A percentile compares a stretch with the other conserved stretches of the same genome.
phyloP scores from a whole-genome alignment of 2,329 filamentous ascomycete species.

The Fusarium ramigenum region DNA sequence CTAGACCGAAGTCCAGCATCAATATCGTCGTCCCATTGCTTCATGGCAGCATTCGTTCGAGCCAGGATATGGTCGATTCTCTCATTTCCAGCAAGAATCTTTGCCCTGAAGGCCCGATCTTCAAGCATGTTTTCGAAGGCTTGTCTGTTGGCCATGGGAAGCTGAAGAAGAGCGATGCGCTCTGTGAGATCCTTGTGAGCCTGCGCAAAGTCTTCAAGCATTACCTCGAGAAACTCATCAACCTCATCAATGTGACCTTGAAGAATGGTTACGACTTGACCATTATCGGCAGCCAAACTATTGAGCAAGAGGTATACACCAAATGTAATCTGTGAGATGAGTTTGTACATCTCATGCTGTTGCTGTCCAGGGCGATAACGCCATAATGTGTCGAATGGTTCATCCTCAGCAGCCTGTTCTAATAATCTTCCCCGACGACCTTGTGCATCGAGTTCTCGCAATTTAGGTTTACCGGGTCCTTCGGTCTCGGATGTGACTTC shows the following conservation, averaged over 20 bases:
- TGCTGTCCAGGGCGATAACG: slow-evolving; percentile 77
- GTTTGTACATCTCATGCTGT: slow-evolving; percentile 88
- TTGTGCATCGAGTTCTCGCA: slow-evolving; percentile 65
- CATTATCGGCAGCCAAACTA: slow-evolving; percentile 86
- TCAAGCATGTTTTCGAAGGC: slow-evolving; percentile 90
- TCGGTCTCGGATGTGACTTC: slow-evolving; percentile 68
- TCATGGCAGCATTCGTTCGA: slow-evolving; percentile 79
- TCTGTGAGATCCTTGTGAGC: slow-evolving; percentile 82
- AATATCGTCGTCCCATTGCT: slow-evolving; percentile 82
- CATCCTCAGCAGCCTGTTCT: slow-evolving; percentile 73
- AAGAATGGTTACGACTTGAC: slow-evolving; percentile 87
- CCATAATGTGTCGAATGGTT: slow-evolving; percentile 79
- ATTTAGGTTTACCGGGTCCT: slow-evolving; percentile 59
- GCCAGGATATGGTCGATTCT: slow-evolving; percentile 89
- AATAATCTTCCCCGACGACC: slow-evolving; percentile 73
- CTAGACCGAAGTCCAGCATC: slow-evolving; percentile 80
- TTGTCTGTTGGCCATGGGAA: slow-evolving; percentile 83
- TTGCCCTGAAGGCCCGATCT: slow-evolving; percentile 81
- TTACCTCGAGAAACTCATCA: slow-evolving; percentile 87
- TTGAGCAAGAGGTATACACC: slow-evolving; percentile 89
- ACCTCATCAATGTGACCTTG: slow-evolving; percentile 94
- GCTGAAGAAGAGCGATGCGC: slow-evolving; percentile 79
- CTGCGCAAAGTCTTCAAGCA: slow-evolving; percentile 83
- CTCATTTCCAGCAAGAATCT: slow-evolving; percentile 87
- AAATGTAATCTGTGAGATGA: slow-evolving; percentile 92